These are phyloP conservation scores for Tolypocladium endophyticum DNA, from an alignment of 2,329 filamentous ascomycete species.

Conservation along the genomic window DNA sequence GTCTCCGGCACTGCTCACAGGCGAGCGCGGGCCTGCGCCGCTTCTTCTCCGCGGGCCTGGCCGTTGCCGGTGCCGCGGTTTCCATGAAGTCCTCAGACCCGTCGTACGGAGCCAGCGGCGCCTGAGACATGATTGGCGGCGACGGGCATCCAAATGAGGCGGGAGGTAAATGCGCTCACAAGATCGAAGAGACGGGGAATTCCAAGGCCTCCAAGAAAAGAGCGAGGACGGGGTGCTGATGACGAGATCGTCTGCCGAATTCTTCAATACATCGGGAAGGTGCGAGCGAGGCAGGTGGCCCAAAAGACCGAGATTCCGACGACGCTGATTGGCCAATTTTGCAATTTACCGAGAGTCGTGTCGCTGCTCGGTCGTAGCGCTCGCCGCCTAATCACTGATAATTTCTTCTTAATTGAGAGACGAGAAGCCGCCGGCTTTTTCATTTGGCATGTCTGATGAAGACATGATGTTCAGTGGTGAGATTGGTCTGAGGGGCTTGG, in stretches of 20 bases:
- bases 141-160: neutral
- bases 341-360: neutral
- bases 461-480: no score
- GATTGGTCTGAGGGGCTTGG: no score
- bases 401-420: neutral
- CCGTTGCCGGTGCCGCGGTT: neutral
- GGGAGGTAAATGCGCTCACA: neutral
- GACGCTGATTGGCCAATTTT: neutral
- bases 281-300: no score
- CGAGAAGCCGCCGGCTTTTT: neutral
- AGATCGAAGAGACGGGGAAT: neutral
- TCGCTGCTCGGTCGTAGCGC: neutral
- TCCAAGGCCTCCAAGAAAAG: neutral
- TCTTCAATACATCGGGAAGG: no score
- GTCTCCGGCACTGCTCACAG: conserved; percentile 45
- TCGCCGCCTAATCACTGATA: neutral
- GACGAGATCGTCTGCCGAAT: no score
- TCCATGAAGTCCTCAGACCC: neutral
- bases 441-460: neutral
- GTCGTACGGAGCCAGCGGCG: neutral
- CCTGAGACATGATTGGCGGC: neutral
- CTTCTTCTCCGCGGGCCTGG: conserved; percentile 19
- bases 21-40: conserved; percentile 32
- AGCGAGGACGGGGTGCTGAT: neutral
- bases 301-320: neutral